Evolutionary conservation across 805 yeast species (phyloP).

Genomic region (Cyberlindnera misumaiensis): DNA sequence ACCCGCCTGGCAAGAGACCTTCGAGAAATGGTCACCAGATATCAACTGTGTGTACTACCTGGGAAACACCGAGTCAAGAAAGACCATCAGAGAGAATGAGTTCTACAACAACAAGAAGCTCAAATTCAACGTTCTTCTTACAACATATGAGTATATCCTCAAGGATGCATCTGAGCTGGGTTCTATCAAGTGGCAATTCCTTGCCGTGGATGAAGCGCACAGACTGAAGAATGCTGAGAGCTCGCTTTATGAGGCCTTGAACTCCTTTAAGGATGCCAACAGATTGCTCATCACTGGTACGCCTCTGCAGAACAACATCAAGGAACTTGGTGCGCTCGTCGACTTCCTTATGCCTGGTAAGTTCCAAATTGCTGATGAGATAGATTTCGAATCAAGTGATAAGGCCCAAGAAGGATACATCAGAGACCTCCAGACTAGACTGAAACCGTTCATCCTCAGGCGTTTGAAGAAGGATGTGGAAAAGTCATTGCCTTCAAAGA

Average conservation of each 20-base stretch:
- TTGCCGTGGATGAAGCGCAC: conserved; percentile 99
- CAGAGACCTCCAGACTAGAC: conserved; percentile 71
- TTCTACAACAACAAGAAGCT: conserved; percentile 70
- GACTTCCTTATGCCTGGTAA: conserved; percentile 96
- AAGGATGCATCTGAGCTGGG: conserved; percentile 84
- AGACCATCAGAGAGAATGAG: conserved; percentile 77
- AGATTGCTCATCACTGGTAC: conserved; percentile 94
- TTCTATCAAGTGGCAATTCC: conserved; percentile 83
- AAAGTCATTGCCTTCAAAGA: conserved; percentile 90
- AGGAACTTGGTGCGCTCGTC: conserved; percentile 91
- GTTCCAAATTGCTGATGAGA: conserved; percentile 84
- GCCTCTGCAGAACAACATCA: conserved; percentile 91
- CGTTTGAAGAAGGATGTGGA: conserved; percentile 96
- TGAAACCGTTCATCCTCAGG: conserved; percentile 89
- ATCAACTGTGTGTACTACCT: conserved; percentile 85
- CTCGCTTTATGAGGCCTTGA: conserved; percentile 82
- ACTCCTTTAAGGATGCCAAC: conserved; percentile 75
- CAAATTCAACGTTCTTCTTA: conserved; percentile 84
- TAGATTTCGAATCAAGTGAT: conserved; percentile 77
- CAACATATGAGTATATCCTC: conserved; percentile 93
- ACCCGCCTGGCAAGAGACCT: conserved; percentile 99
- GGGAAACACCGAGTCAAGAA: conserved; percentile 86
- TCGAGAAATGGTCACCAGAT: conserved; percentile 97
- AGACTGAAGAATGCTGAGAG: conserved; percentile 91
- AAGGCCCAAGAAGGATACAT: conserved; percentile 80